Evolutionary conservation across 495 filamentous ascomycete genomes (phyloP).

Genomic region (Penicillium cosmopolitanum): DNA sequence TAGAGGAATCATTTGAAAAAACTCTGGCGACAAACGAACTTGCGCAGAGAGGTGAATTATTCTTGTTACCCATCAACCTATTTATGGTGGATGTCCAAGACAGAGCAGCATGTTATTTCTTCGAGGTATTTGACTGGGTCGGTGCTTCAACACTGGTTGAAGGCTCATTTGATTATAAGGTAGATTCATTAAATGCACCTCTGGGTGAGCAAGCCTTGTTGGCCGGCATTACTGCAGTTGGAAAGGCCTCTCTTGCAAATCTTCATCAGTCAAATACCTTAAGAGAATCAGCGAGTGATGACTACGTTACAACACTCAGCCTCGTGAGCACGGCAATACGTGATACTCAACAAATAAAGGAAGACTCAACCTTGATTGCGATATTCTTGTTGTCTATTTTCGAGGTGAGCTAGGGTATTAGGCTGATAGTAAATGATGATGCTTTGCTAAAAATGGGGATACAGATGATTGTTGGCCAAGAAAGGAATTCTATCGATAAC

Average conservation of each 20-base stretch:
- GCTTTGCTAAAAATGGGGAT: not conserved
- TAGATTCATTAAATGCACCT: not conserved
- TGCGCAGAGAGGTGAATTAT: not conserved
- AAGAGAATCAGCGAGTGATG: conserved; percentile 6
- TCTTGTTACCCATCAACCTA: conserved; percentile 1
- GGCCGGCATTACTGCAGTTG: conserved; percentile 2
- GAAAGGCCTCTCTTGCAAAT: conserved; percentile 4
- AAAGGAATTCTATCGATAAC: conserved; percentile 1
- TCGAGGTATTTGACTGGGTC: conserved; percentile 5
- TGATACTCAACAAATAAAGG: not conserved
- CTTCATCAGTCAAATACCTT: not conserved
- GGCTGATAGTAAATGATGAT: not conserved
- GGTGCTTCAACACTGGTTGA: not conserved
- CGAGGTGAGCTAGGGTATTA: not conserved
- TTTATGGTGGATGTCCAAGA: conserved; percentile 7
- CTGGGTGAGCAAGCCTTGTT: conserved; percentile 4
- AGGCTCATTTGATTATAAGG: conserved; percentile 3
- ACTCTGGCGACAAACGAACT: not conserved
- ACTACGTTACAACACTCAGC: not conserved
- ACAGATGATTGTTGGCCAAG: conserved; percentile 3
- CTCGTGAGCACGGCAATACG: not conserved
- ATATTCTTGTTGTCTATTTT: conserved; percentile 9
- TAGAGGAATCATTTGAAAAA: conserved; percentile 6
- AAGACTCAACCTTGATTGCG: conserved; percentile 4
- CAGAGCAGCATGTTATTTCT: conserved; percentile 7